Evolutionary conservation across 2,329 filamentous ascomycete genomes (phyloP), one percentile per base, ranked within the genome.

Genomic region (Aspergillus fumigatus): DNA sequence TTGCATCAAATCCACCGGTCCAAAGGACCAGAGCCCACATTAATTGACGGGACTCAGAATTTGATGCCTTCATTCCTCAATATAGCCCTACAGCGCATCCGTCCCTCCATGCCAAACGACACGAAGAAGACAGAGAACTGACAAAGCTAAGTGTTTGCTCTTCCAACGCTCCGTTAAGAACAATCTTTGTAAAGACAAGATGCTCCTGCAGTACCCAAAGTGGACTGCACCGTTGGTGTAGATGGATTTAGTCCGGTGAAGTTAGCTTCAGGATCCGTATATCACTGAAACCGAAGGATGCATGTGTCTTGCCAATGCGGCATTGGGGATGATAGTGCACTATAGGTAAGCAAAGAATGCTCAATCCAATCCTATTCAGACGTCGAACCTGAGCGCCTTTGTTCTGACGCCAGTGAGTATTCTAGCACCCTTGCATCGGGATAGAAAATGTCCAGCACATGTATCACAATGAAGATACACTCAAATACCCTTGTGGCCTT

Each of bases 81-180:
- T 50, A 56, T 56, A 52, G 51, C 51, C 58, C 53, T 56, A 55
- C 54, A 56, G 53, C 60, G 53, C 58, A 59, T 52, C 61, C 57
- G 63, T 45, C 52, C 51, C 56, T 52, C 48, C 50, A 52, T 58
- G 56, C 53, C 56, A 53, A 59, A 53, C 41, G 59, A 59, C 54
- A 53, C 58, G 54, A 29, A 59, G 51, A 54, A 63, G 50, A 62
- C 50, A 65, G 57, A 66, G 60, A 64, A 63, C 69, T 64, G 54
- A 63, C 57, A 63, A 55, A 56, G 58, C 51, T 57, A 57, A 57
- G 43, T 63, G 48, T 73, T 71, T 78, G 64, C 77, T 89, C 80
- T 91, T 72, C 88, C 88, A 89, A 88, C 86, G 88, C 85, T 90
- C 88, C 88, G 88, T 90, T 90, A 88, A 87, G 86, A 80, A 78